Evolutionary conservation across 2,329 filamentous ascomycete genomes (phyloP).

Genomic region (Hypoxylon sp.): DNA sequence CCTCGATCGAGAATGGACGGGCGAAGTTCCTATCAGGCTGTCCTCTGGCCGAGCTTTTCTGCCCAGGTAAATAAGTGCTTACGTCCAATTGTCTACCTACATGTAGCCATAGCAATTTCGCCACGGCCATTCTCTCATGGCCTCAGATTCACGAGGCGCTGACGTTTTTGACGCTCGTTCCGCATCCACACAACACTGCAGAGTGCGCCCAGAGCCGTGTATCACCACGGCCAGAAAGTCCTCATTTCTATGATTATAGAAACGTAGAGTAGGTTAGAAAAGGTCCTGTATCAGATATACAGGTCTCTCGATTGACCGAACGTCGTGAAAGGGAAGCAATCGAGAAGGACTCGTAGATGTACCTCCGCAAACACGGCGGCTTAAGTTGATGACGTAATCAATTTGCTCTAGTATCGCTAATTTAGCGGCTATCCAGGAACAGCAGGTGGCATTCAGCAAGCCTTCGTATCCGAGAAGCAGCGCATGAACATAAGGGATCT

Average conservation of each 20-base stretch:
- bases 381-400: not conserved
- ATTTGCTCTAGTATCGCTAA: too few species aligned
- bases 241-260: not conserved
- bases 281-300: not conserved
- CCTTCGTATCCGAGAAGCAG: not conserved
- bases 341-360: not conserved
- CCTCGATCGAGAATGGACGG: constrained; percentile 11
- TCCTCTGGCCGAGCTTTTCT: constrained; percentile 6
- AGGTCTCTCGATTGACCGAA: not conserved
- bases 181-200: constrained; percentile 13
- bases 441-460: not conserved
- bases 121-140: not conserved
- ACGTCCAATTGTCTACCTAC: constrained; percentile 9
- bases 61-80: not conserved
- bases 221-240: not conserved
- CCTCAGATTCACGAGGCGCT: constrained; percentile 8
- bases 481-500: not conserved
- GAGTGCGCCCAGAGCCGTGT: constrained; percentile 11
- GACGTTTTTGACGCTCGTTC: constrained; percentile 11
- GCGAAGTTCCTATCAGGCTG: not conserved
- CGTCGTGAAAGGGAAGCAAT: not conserved
- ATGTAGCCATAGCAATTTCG: too few species aligned
- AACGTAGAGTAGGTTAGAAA: not conserved
- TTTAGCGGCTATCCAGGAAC: not conserved
- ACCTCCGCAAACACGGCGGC: not conserved